phyloP scores from a whole-genome alignment of 1,139 yeast species.

The Protomyces macrosporus region DNA sequence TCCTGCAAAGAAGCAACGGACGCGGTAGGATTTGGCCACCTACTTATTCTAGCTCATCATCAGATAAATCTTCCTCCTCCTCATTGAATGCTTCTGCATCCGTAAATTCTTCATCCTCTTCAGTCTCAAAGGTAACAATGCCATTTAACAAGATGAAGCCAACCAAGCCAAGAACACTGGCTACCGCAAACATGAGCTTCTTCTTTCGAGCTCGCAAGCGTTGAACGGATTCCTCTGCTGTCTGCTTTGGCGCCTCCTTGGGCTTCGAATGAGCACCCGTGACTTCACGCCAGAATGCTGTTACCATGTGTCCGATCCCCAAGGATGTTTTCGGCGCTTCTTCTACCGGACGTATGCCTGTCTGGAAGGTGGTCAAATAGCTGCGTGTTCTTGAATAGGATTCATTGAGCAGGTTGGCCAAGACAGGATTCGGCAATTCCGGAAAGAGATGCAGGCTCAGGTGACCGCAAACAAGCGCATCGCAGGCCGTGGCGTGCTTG shows the following conservation, averaged over 20 bases:
- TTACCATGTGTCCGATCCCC: background rate
- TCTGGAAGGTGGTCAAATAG: slow-evolving; percentile 2
- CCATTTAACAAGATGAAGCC: slow-evolving; percentile 5
- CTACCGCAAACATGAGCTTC: slow-evolving; percentile 3
- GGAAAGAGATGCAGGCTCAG: slow-evolving; percentile 28
- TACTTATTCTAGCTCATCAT: background rate
- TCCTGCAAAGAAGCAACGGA: slow-evolving; percentile 2
- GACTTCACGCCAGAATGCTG: background rate
- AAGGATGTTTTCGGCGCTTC: background rate
- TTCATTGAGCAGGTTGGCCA: slow-evolving; percentile 3
- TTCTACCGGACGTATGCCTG: background rate
- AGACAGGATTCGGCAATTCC: slow-evolving; percentile 33
- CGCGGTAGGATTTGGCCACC: background rate
- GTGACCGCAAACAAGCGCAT: slow-evolving; percentile 24
- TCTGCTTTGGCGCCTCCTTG: background rate
- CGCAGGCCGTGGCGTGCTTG: slow-evolving; percentile 20
- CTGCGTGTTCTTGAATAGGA: slow-evolving; percentile 13
- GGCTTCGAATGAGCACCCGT: background rate
- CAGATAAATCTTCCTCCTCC: background rate
- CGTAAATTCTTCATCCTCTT: slow-evolving; percentile 3
- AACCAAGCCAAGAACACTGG: background rate
- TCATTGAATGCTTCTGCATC: background rate
- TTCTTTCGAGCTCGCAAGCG: background rate
- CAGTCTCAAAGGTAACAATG: slow-evolving; percentile 7
- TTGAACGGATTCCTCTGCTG: background rate